Conservation (phyloP, 805 yeast genomes). For the Candida coleopterorum region DNA sequence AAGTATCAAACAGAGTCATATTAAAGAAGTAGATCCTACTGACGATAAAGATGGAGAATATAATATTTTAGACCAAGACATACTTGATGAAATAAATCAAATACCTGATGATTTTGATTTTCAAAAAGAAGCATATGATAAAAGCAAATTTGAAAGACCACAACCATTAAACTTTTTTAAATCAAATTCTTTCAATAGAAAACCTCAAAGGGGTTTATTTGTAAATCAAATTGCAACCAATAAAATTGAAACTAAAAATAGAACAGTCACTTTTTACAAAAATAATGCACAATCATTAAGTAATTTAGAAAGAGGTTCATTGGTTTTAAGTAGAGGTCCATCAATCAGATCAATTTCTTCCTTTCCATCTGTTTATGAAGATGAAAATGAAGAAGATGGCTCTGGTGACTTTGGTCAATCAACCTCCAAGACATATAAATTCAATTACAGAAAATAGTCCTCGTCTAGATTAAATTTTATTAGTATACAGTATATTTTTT, state of each 20-base stretch:
- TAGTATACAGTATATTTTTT: not conserved
- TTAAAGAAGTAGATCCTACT: constrained; percentile 5
- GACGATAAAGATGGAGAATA: constrained; percentile 9
- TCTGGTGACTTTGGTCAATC: not conserved
- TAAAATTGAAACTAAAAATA: constrained; percentile 32
- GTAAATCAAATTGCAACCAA: constrained; percentile 21
- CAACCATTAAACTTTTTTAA: too few relatives aligned
- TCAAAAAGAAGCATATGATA: constrained; percentile 19
- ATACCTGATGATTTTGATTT: constrained; percentile 38
- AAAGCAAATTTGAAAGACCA: constrained; percentile 10
- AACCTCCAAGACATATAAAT: not conserved
- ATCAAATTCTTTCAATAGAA: constrained; percentile 37
- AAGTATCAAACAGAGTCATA: constrained; percentile 4
- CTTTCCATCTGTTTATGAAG: constrained; percentile 21
- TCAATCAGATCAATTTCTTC: constrained; percentile 27
- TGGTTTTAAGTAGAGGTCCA: constrained; percentile 24
- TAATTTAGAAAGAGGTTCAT: constrained; percentile 9
- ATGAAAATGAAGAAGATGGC: not conserved
- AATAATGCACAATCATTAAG: constrained; percentile 18
- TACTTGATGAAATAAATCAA: constrained; percentile 33
- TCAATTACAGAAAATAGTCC: constrained; percentile 3
- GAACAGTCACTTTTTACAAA: constrained; percentile 40
- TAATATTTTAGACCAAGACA: constrained; percentile 21
- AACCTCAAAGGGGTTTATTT: constrained; percentile 25
- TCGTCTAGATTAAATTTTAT: not conserved